phyloP scores from a whole-genome alignment of 2,329 filamentous ascomycete genomes.

The Aspergillus clavatus region DNA sequence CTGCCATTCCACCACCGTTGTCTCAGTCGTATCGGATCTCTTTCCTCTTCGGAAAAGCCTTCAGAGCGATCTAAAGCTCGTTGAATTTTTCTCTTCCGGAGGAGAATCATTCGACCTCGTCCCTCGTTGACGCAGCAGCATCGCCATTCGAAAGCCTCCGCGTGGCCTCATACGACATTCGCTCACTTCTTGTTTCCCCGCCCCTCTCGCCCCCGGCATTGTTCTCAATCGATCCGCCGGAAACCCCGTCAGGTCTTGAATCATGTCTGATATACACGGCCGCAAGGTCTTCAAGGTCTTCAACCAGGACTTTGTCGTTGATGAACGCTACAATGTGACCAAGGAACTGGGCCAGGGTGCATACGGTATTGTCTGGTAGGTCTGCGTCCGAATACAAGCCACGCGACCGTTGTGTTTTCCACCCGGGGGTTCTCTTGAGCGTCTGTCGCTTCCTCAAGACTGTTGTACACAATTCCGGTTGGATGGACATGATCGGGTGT shows the following conservation, averaged over 20 bases:
- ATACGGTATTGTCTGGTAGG: conserved; percentile 96
- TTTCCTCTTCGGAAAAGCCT: background rate
- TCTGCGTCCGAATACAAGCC: conserved; percentile 11
- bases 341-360: conserved; percentile 98
- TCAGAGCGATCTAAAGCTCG: background rate
- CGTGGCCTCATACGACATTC: background rate
- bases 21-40: background rate
- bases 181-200: background rate
- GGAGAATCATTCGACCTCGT: background rate
- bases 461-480: background rate
- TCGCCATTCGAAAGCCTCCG: background rate
- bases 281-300: conserved; percentile 99
- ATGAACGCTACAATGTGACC: conserved; percentile 96
- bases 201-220: conserved; percentile 3
- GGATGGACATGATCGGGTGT: background rate
- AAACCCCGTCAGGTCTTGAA: conserved; percentile 6
- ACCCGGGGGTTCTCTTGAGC: background rate
- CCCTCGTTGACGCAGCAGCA: background rate
- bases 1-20: conserved; percentile 1
- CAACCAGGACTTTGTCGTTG: conserved; percentile 98
- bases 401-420: conserved; percentile 2
- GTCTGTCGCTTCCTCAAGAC: background rate
- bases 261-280: conserved; percentile 59
- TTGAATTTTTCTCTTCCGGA: background rate
- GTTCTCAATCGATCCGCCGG: conserved; percentile 5